Evolutionary conservation across 1,139 yeast species (phyloP).

Genomic region (Meyerozyma sp.): DNA sequence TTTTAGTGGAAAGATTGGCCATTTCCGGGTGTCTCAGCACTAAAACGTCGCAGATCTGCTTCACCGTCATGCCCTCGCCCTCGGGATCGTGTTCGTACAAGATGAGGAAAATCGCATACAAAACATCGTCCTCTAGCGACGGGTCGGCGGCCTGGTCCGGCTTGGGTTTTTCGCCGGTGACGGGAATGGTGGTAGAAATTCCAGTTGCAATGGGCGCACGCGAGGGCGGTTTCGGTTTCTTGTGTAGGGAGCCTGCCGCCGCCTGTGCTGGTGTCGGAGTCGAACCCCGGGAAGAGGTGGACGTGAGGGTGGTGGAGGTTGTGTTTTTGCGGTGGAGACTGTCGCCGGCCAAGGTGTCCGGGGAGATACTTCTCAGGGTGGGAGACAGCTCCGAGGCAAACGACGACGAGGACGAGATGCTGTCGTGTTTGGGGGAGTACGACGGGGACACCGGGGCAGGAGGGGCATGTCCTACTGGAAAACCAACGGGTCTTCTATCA

Average conservation of each 20-base stretch:
- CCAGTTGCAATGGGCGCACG: constrained; percentile 58
- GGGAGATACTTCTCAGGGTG: constrained; percentile 39
- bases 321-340: constrained; percentile 11
- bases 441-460: constrained; percentile 39
- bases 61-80: constrained; percentile 78
- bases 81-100: constrained; percentile 61
- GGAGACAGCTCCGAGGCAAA: constrained; percentile 30
- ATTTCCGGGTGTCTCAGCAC: constrained; percentile 72
- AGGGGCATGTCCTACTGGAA: constrained; percentile 26
- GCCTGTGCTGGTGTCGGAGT: constrained; percentile 18
- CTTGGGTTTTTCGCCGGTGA: constrained; percentile 72
- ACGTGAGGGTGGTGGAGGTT: constrained; percentile 13
- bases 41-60: constrained; percentile 73
- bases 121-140: constrained; percentile 69
- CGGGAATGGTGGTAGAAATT: constrained; percentile 72
- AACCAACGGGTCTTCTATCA: constrained; percentile 52
- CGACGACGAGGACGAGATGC: background rate
- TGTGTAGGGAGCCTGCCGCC: constrained; percentile 8
- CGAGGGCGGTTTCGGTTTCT: constrained; percentile 34
- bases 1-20: constrained; percentile 72
- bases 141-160: constrained; percentile 58
- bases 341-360: constrained; percentile 35
- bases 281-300: constrained; percentile 25
- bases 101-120: constrained; percentile 67
- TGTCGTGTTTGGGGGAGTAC: constrained; percentile 29